phyloP scores from a whole-genome alignment of 1,284 basidiomycete species.

The Ceratorhiza oryzae-sativae region DNA sequence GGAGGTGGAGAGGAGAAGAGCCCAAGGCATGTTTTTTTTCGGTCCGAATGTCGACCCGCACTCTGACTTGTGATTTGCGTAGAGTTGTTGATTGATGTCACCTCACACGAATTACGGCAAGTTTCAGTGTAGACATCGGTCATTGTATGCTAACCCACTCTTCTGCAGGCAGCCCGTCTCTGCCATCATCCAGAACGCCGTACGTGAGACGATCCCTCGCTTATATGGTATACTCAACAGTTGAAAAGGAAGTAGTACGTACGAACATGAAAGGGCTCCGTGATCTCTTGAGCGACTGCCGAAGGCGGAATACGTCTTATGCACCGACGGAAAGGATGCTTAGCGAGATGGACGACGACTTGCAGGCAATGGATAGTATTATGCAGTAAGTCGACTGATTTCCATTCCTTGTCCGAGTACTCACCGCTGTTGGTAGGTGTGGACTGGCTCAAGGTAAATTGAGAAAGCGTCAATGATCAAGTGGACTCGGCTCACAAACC shows the following conservation, averaged over 20 bases:
- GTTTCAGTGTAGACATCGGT: not conserved
- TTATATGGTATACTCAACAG: not conserved
- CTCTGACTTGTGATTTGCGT: no score
- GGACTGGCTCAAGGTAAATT: slow-evolving; percentile 25
- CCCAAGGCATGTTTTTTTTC: slow-evolving; percentile 43
- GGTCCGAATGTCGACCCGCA: no score
- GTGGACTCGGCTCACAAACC: slow-evolving; percentile 35
- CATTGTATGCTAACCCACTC: not conserved
- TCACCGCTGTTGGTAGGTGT: no score
- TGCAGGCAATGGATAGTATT: slow-evolving; percentile 45
- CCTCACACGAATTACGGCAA: slow-evolving; percentile 46
- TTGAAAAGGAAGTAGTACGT: slow-evolving; percentile 19
- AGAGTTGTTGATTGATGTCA: slow-evolving; percentile 48
- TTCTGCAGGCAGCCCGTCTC: slow-evolving; percentile 46
- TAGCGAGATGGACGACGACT: slow-evolving; percentile 52
- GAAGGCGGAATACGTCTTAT: not conserved
- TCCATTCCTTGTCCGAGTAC: no score
- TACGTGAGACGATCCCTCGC: not conserved
- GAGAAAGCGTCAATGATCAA: not conserved
- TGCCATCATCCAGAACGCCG: slow-evolving; percentile 43
- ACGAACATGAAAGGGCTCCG: slow-evolving; percentile 45
- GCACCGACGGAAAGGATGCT: slow-evolving; percentile 46
- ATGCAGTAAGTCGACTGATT: slow-evolving; percentile 16
- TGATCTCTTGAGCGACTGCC: not conserved
- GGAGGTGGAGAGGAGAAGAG: slow-evolving; percentile 47